A percentile compares a stretch with the other conserved stretches of the same genome.
Conservation (phyloP, 768 basidiomycete genomes). For the Mycena metata region DNA sequence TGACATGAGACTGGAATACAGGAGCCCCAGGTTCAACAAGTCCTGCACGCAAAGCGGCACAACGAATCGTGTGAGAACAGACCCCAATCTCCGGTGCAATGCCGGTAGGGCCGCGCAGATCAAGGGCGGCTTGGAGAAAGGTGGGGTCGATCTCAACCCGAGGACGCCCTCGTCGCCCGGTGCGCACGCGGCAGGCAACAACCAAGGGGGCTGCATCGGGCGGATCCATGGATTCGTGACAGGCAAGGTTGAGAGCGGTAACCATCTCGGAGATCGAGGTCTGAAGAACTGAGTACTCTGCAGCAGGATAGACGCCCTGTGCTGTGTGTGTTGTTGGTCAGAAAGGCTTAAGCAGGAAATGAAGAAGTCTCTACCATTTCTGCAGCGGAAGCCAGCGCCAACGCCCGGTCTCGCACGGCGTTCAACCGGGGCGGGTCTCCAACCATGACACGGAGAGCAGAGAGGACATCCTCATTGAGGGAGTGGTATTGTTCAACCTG, state of each 20-base stretch:
- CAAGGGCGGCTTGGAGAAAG: neutral
- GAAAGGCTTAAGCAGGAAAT: neutral
- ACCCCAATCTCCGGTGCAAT: neutral
- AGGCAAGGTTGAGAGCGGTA: neutral
- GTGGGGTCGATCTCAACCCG: neutral
- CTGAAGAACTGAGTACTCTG: neutral
- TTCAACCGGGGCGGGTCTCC: neutral
- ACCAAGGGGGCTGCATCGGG: constrained; percentile 1
- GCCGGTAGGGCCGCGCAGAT: neutral
- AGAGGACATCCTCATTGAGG: neutral
- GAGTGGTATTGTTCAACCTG: neutral
- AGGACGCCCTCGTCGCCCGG: constrained; percentile 5
- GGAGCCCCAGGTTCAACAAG: constrained; percentile 35
- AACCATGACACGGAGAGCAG: neutral
- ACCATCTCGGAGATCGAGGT: constrained; percentile 7
- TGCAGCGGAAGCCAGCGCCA: neutral
- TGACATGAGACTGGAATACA: neutral
- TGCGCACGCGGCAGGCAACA: constrained; percentile 1
- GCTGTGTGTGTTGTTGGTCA: neutral
- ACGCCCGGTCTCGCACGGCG: neutral
- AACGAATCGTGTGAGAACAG: constrained; percentile 32
- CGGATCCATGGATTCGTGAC: constrained; percentile 13
- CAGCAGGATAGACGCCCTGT: neutral
- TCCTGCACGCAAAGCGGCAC: constrained; percentile 33
- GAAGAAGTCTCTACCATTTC: neutral